A percentile compares a stretch with the other conserved stretches of the same genome.
Evolutionary conservation across 495 filamentous ascomycete species (phyloP).

Genomic region (Corynascus novoguineensis): DNA sequence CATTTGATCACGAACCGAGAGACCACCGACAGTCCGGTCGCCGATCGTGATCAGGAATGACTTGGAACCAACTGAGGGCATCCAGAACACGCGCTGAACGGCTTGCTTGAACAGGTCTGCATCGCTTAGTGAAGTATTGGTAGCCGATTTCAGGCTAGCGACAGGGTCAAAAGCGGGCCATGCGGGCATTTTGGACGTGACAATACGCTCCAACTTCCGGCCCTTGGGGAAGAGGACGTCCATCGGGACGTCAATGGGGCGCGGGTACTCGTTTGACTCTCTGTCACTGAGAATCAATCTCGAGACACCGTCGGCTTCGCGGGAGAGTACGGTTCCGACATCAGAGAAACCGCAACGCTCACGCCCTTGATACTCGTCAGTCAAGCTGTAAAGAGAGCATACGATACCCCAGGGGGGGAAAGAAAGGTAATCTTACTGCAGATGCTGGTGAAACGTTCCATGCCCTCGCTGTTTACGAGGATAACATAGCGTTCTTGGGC

Average conservation of each 20-base stretch:
- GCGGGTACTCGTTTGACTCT: conserved; percentile 68
- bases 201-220: conserved; percentile 74
- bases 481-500: conserved; percentile 95
- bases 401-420: too few species aligned
- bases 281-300: conserved; percentile 75
- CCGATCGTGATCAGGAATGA: conserved; percentile 96
- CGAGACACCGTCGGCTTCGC: conserved; percentile 55
- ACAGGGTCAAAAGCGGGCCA: conserved; percentile 67
- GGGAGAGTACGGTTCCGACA: conserved; percentile 71
- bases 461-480: conserved; percentile 66
- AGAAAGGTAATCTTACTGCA: conserved; percentile 46
- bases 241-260: conserved; percentile 87
- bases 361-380: conserved; percentile 39
- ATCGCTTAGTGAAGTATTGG: conserved; percentile 48
- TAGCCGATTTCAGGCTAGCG: conserved; percentile 37
- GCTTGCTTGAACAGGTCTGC: conserved; percentile 69
- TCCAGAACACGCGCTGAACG: conserved; percentile 68
- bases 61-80: conserved; percentile 91
- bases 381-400: background rate
- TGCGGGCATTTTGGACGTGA: conserved; percentile 63
- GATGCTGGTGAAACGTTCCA: conserved; percentile 80
- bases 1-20: conserved; percentile 89
- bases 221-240: conserved; percentile 86
- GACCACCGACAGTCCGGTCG: conserved; percentile 84
- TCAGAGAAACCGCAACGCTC: conserved; percentile 94